Evolutionary conservation across 495 filamentous ascomycete genomes (phyloP), one percentile per base, ranked within the genome.

Genomic region (Tuber microsphaerosporum): DNA sequence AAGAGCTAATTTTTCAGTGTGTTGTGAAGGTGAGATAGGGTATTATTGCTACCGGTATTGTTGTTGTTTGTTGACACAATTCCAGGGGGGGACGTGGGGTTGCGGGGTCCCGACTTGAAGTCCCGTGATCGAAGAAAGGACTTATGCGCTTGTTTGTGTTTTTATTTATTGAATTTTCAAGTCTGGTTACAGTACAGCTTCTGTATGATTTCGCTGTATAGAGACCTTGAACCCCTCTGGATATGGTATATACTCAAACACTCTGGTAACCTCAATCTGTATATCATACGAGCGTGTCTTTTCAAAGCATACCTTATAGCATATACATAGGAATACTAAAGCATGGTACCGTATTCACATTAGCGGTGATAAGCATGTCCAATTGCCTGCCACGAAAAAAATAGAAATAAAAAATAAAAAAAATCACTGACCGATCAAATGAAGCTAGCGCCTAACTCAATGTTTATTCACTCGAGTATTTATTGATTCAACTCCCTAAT

Each of bases 11-110:
- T 34, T 65, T 65, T 34, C 26, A 1, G 56, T 19, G 26, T 17
- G 56, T 65, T 16, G 56, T 65, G 26, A 17, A 65, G 56, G 31
- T 34, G 56, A 31, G 26, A 65, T 65, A 34, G 17, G 26, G 14
- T 65, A 65, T 65, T 61, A 14, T 61, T 26, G n/a, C 10, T 61
- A n/a, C 22, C n/a, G 48, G n/a, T 56, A 22, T 56, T 56, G 48
- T 14, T 65, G 56, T 65, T 75, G 74, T 75, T 75, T 75, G 69
- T 73, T 61, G 46, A 70, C 56, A 56, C 48, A 65, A 34, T 34
- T 34, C 26, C 26, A 65, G 56, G 56, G 51, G 51, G 51, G 56
- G 26, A 65, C 56, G 56, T 65, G 56, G 56, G 56, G 56, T 65
- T 65, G 56, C 56, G 56, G 56, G 56, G 56, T 65, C 56, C 26